phyloP scores from a whole-genome alignment of 176 grass and related monocot species.

The Oryza punctata region DNA sequence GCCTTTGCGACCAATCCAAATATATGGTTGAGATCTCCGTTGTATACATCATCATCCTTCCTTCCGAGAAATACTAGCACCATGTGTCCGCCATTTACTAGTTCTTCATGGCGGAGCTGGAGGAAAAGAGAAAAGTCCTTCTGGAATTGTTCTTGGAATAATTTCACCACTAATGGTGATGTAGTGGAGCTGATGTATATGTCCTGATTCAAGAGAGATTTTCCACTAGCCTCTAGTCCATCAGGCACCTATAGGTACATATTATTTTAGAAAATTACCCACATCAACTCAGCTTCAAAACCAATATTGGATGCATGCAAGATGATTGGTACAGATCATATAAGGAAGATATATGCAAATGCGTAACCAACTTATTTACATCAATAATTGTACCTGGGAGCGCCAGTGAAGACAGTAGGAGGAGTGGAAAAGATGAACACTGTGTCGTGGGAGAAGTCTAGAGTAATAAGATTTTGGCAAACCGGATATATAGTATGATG shows the following conservation, averaged over 20 bases:
- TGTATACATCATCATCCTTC: conserved; percentile 13
- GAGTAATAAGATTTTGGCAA: too few relatives aligned
- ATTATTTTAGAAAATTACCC: too few relatives aligned
- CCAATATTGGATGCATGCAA: too few relatives aligned
- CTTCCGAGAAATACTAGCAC: conserved; percentile 38
- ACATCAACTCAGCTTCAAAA: too few relatives aligned
- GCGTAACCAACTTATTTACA: too few relatives aligned
- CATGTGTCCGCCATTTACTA: conserved; percentile 34
- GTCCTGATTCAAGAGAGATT: conserved; percentile 12
- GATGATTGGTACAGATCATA: too few relatives aligned
- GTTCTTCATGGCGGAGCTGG: conserved; percentile 29
- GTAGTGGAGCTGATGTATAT: conserved; percentile 32
- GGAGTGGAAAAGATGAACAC: too few relatives aligned
- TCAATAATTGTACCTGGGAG: too few relatives aligned
- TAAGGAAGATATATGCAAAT: too few relatives aligned
- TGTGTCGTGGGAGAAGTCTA: too few relatives aligned
- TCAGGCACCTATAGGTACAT: neutral
- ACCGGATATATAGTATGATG: neutral
- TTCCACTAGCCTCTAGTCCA: neutral
- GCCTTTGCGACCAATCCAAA: conserved; percentile 28
- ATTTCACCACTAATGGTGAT: conserved; percentile 15
- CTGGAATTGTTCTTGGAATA: conserved; percentile 43
- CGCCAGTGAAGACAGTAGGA: too few relatives aligned
- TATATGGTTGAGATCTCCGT: neutral
- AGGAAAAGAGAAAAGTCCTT: conserved; percentile 37